Conservation (phyloP, 2,329 filamentous ascomycete genomes). For the Atkinsonella texensis region DNA sequence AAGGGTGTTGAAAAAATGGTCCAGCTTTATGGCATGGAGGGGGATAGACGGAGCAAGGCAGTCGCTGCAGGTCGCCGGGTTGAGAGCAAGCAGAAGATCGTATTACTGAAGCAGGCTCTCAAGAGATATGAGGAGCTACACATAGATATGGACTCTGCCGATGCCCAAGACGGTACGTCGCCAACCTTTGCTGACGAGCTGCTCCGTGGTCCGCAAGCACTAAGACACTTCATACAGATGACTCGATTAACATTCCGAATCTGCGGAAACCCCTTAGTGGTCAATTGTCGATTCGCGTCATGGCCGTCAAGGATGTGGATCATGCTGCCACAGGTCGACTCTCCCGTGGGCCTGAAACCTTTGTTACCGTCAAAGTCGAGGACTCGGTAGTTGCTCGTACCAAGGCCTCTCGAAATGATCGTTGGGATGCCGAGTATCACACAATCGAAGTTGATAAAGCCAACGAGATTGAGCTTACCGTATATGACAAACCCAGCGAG, state of each 20-base stretch:
- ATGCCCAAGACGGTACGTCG: slow-evolving; percentile 65
- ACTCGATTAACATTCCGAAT: slow-evolving; percentile 91
- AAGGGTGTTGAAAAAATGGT: slow-evolving; percentile 99
- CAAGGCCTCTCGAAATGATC: slow-evolving; percentile 71
- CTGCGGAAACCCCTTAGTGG: slow-evolving; percentile 92
- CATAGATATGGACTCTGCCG: slow-evolving; percentile 74
- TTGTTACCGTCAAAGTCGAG: slow-evolving; percentile 93
- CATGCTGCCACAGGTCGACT: slow-evolving; percentile 79
- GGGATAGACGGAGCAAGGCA: slow-evolving; percentile 86
- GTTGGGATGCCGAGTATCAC: slow-evolving; percentile 85
- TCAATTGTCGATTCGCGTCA: slow-evolving; percentile 73
- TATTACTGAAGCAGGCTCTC: slow-evolving; percentile 86
- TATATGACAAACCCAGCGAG: slow-evolving; percentile 90
- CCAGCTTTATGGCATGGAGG: slow-evolving; percentile 91
- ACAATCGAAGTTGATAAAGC: slow-evolving; percentile 94
- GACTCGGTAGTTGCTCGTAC: slow-evolving; percentile 85
- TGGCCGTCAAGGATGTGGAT: slow-evolving; percentile 87
- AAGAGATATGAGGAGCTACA: slow-evolving; percentile 97
- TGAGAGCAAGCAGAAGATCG: slow-evolving; percentile 96
- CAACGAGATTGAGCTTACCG: slow-evolving; percentile 94
- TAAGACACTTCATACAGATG: slow-evolving; percentile 45
- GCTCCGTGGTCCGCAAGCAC: not conserved
- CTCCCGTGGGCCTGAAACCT: slow-evolving; percentile 84
- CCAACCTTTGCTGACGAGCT: slow-evolving; percentile 9
- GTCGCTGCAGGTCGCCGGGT: slow-evolving; percentile 83